phyloP scores from a whole-genome alignment of 2,329 filamentous ascomycete species.

The Botrytis fabae region DNA sequence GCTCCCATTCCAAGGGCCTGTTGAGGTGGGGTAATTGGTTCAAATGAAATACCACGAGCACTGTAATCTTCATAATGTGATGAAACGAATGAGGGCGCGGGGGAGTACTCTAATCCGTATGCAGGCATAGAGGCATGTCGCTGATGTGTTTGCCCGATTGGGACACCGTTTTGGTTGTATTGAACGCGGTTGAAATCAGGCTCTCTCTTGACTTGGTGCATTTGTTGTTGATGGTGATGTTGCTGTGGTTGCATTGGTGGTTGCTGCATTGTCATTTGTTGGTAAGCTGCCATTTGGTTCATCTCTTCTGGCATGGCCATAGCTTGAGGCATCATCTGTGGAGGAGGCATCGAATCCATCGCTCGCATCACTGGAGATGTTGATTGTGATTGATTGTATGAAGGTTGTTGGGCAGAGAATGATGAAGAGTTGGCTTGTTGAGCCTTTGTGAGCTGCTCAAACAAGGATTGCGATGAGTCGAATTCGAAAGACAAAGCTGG shows the following conservation, averaged over 20 bases:
- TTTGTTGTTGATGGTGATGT: constrained; percentile 58
- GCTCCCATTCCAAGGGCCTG: constrained; percentile 77
- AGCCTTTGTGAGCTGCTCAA: constrained; percentile 98
- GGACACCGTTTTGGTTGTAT: constrained; percentile 90
- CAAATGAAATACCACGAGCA: constrained; percentile 92
- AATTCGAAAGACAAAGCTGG: constrained; percentile 98
- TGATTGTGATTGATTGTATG: constrained; percentile 59
- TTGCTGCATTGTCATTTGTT: constrained; percentile 64
- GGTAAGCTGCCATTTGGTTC: constrained; percentile 65
- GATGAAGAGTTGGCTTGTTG: constrained; percentile 98
- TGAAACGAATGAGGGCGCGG: constrained; percentile 96
- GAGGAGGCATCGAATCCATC: constrained; percentile 92
- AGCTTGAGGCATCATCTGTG: constrained; percentile 71
- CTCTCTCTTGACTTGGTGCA: constrained; percentile 83
- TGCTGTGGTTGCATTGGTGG: constrained; percentile 58
- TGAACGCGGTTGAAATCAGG: constrained; percentile 78
- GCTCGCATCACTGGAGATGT: constrained; percentile 87
- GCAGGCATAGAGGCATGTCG: constrained; percentile 98
- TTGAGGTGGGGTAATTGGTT: constrained; percentile 94
- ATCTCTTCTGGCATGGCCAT: constrained; percentile 61
- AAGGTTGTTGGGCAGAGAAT: constrained; percentile 75
- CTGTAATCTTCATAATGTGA: constrained; percentile 98
- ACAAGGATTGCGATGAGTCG: constrained; percentile 97
- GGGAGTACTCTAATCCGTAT: constrained; percentile 93
- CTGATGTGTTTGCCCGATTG: constrained; percentile 79